Base-by-base conservation (phyloP, 371 early-diverging fungal genomes). In the Mortierella sp. region DNA sequence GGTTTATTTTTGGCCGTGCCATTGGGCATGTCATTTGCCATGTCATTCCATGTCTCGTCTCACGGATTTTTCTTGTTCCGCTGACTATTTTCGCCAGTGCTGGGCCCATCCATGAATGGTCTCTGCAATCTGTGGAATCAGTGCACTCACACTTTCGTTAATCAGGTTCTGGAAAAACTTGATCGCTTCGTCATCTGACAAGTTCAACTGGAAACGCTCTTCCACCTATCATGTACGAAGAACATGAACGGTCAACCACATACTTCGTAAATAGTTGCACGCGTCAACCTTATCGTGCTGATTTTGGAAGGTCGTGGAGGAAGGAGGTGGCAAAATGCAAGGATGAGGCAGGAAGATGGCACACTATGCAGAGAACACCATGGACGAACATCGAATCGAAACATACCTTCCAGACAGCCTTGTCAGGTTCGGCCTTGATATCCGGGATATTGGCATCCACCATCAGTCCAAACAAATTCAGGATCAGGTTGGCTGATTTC, bases 111-210 rank as follows among this genome's bases (percentile, higher is more conserved):
- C 93, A 82, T 98, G 98, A 14, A 97, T 93, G 4, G 94, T 94
- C 72, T 99, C 99, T 83, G 98, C 95, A 50, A 99, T 93, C 78
- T 98, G 97, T 2, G 99, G 99, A 67, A 99, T 96, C 63, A 98
- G 78, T 0, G 98, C 98, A 62, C 88, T 91, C 19, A 97, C 91
- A 78, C 93, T 92, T 72, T 99, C 98, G 64, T 90, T 91, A 55
- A 99, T 96, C 28, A 97, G 79, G 1, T 86, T 86, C 66, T 95
- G 92, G 85, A 98, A 95, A 79, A 88, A 93, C 55, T 94, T 90
- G 69, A 96, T 96, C 4, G 98, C 97, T 52, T 94, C 95, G 61
- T 96, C 98, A 56, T 98, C 98, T 0, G 90, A 89, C 58, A 98
- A 71, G 80, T 97, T 95, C 66, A 97, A 83, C 19, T 95, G 84